Percentiles rank a stretch among this genome's conserved stretches.
Conservation (phyloP, 495 filamentous ascomycete genomes). For the Penicillium manginii region DNA sequence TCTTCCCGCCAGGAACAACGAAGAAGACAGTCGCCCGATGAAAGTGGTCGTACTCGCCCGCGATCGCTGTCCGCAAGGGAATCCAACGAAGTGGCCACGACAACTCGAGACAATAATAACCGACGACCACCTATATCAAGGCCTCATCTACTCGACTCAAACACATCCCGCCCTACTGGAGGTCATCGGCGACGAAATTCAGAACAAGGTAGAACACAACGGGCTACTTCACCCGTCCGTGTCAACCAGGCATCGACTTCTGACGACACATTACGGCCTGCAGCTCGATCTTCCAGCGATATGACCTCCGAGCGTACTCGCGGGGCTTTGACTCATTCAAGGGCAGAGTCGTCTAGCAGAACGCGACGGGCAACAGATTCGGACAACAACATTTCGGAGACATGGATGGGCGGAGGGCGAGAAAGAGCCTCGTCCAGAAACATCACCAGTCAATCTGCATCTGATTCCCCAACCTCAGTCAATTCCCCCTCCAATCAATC, state of each 20-base stretch:
- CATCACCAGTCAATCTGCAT: slow-evolving; percentile 23
- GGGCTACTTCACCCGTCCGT: slow-evolving; percentile 42
- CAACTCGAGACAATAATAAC: slow-evolving; percentile 18
- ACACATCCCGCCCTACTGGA: slow-evolving; percentile 33
- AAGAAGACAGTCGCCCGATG: slow-evolving; percentile 24
- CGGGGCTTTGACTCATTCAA: slow-evolving; percentile 30
- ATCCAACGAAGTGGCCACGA: slow-evolving; percentile 14
- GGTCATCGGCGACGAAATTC: slow-evolving; percentile 54
- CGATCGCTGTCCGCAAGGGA: slow-evolving; percentile 43
- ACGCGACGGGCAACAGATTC: slow-evolving; percentile 44
- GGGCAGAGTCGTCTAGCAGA: slow-evolving; percentile 34
- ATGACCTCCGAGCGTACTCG: slow-evolving; percentile 41
- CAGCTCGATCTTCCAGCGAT: slow-evolving; percentile 46
- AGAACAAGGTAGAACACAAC: slow-evolving; percentile 45
- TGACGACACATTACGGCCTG: slow-evolving; percentile 41
- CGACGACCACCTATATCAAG: slow-evolving; percentile 58
- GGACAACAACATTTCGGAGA: slow-evolving; percentile 38
- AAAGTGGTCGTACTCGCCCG: slow-evolving; percentile 30
- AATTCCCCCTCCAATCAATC: slow-evolving; percentile 7
- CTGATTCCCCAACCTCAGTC: slow-evolving; percentile 25
- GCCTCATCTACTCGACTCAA: slow-evolving; percentile 57
- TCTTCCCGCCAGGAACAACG: slow-evolving; percentile 35
- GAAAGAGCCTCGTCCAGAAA: slow-evolving; percentile 29
- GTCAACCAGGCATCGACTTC: slow-evolving; percentile 41
- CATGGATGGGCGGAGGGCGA: slow-evolving; percentile 34